These are phyloP conservation scores for Podila epicladia DNA, from an alignment of 192 early-diverging fungal species.

Conservation along the genomic window DNA sequence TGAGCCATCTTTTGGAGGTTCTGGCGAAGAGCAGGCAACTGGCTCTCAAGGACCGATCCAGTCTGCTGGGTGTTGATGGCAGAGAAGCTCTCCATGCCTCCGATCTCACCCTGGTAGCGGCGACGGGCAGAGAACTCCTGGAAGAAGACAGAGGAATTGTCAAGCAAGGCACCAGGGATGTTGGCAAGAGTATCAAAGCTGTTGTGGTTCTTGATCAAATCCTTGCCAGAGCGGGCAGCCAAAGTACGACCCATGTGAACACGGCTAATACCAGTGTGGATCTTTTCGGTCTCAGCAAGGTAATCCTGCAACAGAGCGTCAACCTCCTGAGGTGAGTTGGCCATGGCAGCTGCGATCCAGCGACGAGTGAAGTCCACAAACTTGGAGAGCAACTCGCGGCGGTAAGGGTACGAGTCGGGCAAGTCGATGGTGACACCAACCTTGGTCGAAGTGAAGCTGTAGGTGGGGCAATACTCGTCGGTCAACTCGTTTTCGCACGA, in stretches of 20 bases:
- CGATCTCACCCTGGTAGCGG: constrained; percentile 61
- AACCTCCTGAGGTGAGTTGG: constrained; percentile 75
- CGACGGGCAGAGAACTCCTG: constrained; percentile 60
- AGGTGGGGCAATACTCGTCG: constrained; percentile 81
- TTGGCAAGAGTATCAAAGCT: constrained; percentile 28
- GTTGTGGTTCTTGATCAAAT: constrained; percentile 48
- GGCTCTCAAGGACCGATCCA: constrained; percentile 48
- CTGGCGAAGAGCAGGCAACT: constrained; percentile 51
- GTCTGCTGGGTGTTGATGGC: constrained; percentile 27
- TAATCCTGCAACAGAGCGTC: constrained; percentile 76
- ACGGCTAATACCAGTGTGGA: constrained; percentile 61
- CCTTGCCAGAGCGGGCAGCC: constrained; percentile 59
- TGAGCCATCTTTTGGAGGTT: constrained; percentile 50
- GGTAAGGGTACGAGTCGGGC: constrained; percentile 78
- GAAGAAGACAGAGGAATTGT: constrained; percentile 66
- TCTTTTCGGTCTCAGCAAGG: constrained; percentile 68
- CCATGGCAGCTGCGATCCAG: constrained; percentile 73
- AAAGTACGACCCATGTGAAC: constrained; percentile 77
- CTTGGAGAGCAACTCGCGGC: constrained; percentile 68
- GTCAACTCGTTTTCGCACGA: constrained; percentile 81
- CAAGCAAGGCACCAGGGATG: constrained; percentile 51
- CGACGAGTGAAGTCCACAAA: constrained; percentile 69
- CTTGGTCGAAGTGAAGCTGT: constrained; percentile 70
- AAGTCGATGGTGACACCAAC: constrained; percentile 74
- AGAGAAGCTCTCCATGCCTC: constrained; percentile 45